These are phyloP conservation scores for Coprinellus micaceus DNA, from an alignment of 768 basidiomycete genomes.

Conservation along the genomic window DNA sequence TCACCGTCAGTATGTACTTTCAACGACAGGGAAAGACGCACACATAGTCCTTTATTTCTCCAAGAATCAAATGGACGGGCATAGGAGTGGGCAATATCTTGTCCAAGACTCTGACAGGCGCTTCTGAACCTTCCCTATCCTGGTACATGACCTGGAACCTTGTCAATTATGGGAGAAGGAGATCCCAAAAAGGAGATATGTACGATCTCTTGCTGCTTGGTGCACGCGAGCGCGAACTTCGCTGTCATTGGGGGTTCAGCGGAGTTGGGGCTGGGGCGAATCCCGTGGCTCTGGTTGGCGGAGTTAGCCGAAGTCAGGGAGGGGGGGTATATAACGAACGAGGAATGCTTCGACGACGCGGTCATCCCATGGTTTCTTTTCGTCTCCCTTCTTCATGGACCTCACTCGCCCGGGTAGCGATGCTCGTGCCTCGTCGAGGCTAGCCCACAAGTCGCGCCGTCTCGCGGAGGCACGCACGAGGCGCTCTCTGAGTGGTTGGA, in stretches of 20 bases:
- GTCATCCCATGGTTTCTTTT: conserved; percentile 47
- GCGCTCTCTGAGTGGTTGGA: conserved; percentile 35
- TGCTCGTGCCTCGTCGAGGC: conserved; percentile 36
- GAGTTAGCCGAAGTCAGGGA: not conserved
- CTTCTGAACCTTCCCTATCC: conserved; percentile 51
- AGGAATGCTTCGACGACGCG: conserved; percentile 50
- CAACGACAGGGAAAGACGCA: conserved; percentile 16
- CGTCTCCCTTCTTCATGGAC: conserved; percentile 30
- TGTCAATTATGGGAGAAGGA: not conserved
- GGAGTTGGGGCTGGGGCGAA: conserved; percentile 36
- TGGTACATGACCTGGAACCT: conserved; percentile 55
- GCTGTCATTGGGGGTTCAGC: conserved; percentile 18
- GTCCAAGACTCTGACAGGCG: conserved; percentile 48
- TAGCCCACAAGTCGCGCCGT: conserved; percentile 51
- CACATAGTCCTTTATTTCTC: conserved; percentile 51
- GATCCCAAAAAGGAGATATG: conserved; percentile 14
- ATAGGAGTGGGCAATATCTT: conserved; percentile 30
- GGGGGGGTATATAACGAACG: conserved; percentile 29
- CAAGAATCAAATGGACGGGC: conserved; percentile 55
- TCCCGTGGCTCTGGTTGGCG: conserved; percentile 40
- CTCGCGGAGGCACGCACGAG: conserved; percentile 48
- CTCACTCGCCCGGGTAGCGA: not conserved
- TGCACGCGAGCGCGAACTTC: conserved; percentile 49
- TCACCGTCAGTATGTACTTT: not conserved
- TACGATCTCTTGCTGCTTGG: conserved; percentile 60